Base-by-base conservation (phyloP, 2,329 filamentous ascomycete genomes). In the Cercospora berteroae region DNA sequence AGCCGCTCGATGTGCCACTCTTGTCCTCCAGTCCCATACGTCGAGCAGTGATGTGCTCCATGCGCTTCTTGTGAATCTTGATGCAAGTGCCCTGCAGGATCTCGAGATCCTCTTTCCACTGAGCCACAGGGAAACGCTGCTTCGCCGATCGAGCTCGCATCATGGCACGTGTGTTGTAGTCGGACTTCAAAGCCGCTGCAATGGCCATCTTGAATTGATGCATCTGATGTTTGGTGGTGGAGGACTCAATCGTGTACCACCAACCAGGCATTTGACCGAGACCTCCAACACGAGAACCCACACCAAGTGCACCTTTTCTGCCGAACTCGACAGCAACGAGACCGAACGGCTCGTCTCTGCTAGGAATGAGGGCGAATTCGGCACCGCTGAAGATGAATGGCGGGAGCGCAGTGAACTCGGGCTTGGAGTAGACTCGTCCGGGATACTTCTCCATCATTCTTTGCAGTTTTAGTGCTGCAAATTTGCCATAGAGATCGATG, bases 201-300 rank as follows among this genome's bases (percentile, higher is more conserved):
- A 90, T 89, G 12, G 88, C 86, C 70, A 83, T 81, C 75, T 86
- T 88, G 80, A 90, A 90, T 74, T 90, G 88, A 56, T 86, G 84
- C 63, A 90, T 80, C 52, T 89, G 78, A 79, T 90, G 88, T 52
- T 83, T 83, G 0, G 87, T 88, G 1, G 86, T 86, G 5, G 84
- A 87, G 0, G 87, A 89, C 75, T 90, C 88, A 65, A 90, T 85
- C 0, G 88, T 89, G 76, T 86, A 90, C 88, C 88, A 90, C 85
- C 88, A 90, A 25, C 88, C 88, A 20, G 88, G 88, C 88, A 90
- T 90, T 74, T 89, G 86, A n/a, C 88, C 87, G 23, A 90, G 81
- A 64, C 88, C 88, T 71, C 88, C 88, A 42, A 90, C 88, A 63
- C 87, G 83, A 42, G 88, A 86, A 56, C 88, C 88, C 65, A 90